A percentile compares a stretch with the other conserved stretches of the same genome.
Evolutionary conservation across 768 basidiomycete genomes (phyloP).

Genomic region (Antrodiella citrinella): DNA sequence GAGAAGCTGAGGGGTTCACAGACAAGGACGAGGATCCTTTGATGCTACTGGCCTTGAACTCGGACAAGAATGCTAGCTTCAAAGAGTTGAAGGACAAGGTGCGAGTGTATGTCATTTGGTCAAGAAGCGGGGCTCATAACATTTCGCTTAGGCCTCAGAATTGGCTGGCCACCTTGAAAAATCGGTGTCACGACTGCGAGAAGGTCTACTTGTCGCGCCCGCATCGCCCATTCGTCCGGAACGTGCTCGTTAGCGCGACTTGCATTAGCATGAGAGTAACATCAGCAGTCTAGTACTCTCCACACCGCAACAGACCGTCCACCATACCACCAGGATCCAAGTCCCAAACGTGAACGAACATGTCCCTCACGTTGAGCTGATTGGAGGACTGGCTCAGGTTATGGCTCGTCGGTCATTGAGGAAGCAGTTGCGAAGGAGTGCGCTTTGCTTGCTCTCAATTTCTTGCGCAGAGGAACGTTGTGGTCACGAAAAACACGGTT

Average conservation of each 20-base stretch:
- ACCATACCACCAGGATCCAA: too few species aligned
- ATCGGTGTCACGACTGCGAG: conserved; percentile 16
- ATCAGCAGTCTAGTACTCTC: too few species aligned
- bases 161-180: conserved; percentile 18
- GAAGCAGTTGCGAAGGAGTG: too few species aligned
- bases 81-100: conserved; percentile 58
- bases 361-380: too few species aligned
- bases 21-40: conserved; percentile 37
- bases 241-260: conserved; percentile 6
- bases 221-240: conserved; percentile 11
- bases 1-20: conserved; percentile 16
- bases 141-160: conserved; percentile 14
- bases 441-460: too few species aligned
- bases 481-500: too few species aligned
- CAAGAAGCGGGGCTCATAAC: neutral
- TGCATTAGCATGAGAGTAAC: too few species aligned
- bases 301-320: too few species aligned
- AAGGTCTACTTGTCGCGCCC: conserved; percentile 12
- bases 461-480: too few species aligned
- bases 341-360: too few species aligned
- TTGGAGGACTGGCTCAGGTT: too few species aligned
- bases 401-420: too few species aligned
- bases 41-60: conserved; percentile 64
- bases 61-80: conserved; percentile 56
- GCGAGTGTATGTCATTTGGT: conserved; percentile 11